Percentiles rank a stretch among this genome's conserved stretches.
These are phyloP conservation scores for Mortierella sp. DNA, from an alignment of 371 early-diverging fungal species.

Conservation along the genomic window DNA sequence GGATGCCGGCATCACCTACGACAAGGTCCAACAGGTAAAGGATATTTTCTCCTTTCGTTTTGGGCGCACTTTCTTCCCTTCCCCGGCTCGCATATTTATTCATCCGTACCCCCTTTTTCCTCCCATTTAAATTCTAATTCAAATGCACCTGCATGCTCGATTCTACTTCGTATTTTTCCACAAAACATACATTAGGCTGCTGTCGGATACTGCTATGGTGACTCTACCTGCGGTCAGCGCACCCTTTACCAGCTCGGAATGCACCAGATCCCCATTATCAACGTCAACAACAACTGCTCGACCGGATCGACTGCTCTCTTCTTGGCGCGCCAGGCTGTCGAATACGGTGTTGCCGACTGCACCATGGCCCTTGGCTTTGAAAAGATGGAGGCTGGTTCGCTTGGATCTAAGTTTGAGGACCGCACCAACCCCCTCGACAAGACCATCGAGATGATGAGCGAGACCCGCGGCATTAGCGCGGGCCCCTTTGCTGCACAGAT, in stretches of 20 bases:
- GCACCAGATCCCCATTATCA: conserved; percentile 74
- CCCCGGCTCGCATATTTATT: conserved; percentile 28
- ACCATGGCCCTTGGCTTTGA: conserved; percentile 86
- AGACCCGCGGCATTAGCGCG: conserved; percentile 70
- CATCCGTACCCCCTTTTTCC: conserved; percentile 10
- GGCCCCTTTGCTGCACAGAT: conserved; percentile 81
- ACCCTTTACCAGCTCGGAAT: conserved; percentile 78
- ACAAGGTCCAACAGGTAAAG: conserved; percentile 69
- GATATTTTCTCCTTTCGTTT: too few species aligned
- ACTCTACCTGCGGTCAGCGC: conserved; percentile 83
- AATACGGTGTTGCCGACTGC: conserved; percentile 76
- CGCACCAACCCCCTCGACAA: conserved; percentile 79
- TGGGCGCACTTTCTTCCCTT: not conserved
- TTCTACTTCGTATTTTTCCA: not conserved
- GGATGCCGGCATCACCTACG: conserved; percentile 78
- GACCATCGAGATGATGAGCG: conserved; percentile 65
- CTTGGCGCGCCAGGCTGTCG: conserved; percentile 77
- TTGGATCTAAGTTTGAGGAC: conserved; percentile 69
- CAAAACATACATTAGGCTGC: conserved; percentile 52
- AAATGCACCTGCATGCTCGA: not conserved
- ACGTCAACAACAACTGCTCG: conserved; percentile 88
- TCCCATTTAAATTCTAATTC: not conserved
- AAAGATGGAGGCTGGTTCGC: conserved; percentile 79
- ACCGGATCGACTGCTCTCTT: conserved; percentile 85
- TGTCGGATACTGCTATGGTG: conserved; percentile 77